A percentile compares a stretch with the other conserved stretches of the same genome.
phyloP scores from a whole-genome alignment of 306 rosid genomes.

The Cercis canadensis region DNA sequence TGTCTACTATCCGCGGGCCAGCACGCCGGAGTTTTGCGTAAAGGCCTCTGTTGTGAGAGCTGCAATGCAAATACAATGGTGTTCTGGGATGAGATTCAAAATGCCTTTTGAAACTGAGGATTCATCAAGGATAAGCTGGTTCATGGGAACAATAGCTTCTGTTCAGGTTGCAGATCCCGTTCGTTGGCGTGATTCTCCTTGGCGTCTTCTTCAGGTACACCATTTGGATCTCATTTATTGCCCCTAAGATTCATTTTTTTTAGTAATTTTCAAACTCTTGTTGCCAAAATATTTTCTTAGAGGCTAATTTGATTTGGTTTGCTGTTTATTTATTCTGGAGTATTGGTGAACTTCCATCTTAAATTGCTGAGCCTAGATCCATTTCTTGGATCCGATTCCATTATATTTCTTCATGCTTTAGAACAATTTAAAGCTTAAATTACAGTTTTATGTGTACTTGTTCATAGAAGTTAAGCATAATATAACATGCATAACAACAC shows the following conservation, averaged over 20 bases:
- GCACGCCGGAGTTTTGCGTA: constrained; percentile 87
- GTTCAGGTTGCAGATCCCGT: constrained; percentile 70
- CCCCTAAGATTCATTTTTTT: neutral
- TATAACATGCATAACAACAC: too few species aligned
- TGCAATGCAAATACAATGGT: constrained; percentile 84
- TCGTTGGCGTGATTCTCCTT: constrained; percentile 93
- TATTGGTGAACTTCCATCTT: constrained; percentile 18
- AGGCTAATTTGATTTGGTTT: constrained; percentile 13
- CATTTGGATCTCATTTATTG: neutral
- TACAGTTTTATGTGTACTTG: too few species aligned
- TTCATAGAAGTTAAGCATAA: too few species aligned
- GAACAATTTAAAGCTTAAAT: too few species aligned
- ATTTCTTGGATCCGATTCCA: neutral
- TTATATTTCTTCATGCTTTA: neutral
- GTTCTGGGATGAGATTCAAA: constrained; percentile 90
- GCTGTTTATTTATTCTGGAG: constrained; percentile 14
- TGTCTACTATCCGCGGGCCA: constrained; percentile 84
- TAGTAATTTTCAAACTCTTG: neutral
- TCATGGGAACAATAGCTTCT: constrained; percentile 93
- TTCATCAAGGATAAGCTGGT: constrained; percentile 95
- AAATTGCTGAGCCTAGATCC: neutral
- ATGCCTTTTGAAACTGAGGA: constrained; percentile 99
- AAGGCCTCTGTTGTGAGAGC: constrained; percentile 72
- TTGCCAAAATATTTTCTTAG: too few species aligned
- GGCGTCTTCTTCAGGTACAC: constrained; percentile 89